Evolutionary conservation across 148 eudicot species (phyloP), one percentile per base, ranked within the genome.

Genomic region (Rhododendron williamsianum): DNA sequence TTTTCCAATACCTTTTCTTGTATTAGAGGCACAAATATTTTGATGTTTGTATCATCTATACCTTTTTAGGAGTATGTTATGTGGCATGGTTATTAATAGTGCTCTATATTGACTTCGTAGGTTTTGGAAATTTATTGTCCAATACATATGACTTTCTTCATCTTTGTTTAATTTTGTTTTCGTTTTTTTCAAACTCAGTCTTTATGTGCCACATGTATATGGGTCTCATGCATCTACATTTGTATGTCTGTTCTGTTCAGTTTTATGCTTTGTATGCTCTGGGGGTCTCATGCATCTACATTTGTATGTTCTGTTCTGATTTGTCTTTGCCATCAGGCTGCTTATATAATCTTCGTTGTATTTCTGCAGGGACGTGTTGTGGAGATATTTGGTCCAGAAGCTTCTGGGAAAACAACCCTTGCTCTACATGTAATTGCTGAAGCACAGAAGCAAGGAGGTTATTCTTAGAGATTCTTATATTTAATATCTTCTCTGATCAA

Each of bases 341-440:
- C 63, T 15, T 86, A 19, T 30, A 33, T 35, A 38, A 51, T 38
- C 48, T 83, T 49, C 6, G 2, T 80, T 80, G 84, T 45, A 19
- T 88, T 82, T 58, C 46, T 88, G n/a, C 89, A 97, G 99, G 99
- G 99, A 71, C 98, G 99, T 82, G 99, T 97, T 80, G 89, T 95
- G 69, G 99, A 97, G 93, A 86, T 97, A 81, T 97, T 88, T 90
- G 99, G 99, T 71, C 98, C 99, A 48, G 99, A 97, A 91, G 99
- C 99, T 87, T 97, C 99, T 86, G 99, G 99, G 78, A 97, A 97
- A 91, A 97, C 99, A 83, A 97, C 99, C 30, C 94, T 97, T 90
- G 93, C 95, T 36, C 92, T 97, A 45, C 99, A 97, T 88, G 95
- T 92, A 83, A 95, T 97, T 89, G 96, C 99, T 72, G 98, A 94